Percentiles rank a stretch among this genome's conserved stretches.
Evolutionary conservation across 2,329 filamentous ascomycete species (phyloP).

Genomic region (Aspergillus fischeri): DNA sequence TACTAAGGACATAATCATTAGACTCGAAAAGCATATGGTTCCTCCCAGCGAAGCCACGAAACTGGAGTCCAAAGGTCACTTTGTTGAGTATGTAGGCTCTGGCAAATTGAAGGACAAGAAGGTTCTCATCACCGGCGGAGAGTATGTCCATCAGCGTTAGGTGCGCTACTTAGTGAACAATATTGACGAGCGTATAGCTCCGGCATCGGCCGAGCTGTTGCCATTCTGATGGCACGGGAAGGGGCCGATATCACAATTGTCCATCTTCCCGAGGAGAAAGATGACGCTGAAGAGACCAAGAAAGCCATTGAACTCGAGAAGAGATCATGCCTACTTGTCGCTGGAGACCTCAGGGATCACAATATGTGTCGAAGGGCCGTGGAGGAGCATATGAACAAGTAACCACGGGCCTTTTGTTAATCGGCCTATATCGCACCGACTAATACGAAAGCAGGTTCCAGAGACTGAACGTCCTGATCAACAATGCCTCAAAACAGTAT

Average conservation of each 20-base stretch:
- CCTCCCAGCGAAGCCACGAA: slow-evolving; percentile 33
- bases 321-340: slow-evolving; percentile 45
- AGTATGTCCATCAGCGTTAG: slow-evolving; percentile 37
- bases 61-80: slow-evolving; percentile 22
- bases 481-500: slow-evolving; percentile 57
- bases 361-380: slow-evolving; percentile 50
- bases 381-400: slow-evolving; percentile 51
- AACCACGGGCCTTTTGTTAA: slow-evolving; percentile 7
- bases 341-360: slow-evolving; percentile 49
- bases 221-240: slow-evolving; percentile 55
- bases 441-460: slow-evolving; percentile 10
- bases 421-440: background rate
- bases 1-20: background rate
- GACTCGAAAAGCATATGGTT: slow-evolving; percentile 14
- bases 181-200: slow-evolving; percentile 34
- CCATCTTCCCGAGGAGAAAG: slow-evolving; percentile 54
- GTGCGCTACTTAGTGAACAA: background rate
- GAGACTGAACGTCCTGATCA: slow-evolving; percentile 50
- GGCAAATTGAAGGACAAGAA: slow-evolving; percentile 50
- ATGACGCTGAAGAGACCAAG: slow-evolving; percentile 54
- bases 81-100: slow-evolving; percentile 42
- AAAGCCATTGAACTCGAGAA: slow-evolving; percentile 50
- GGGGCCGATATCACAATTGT: slow-evolving; percentile 55
- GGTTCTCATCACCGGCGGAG: slow-evolving; percentile 54
- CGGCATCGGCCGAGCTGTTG: slow-evolving; percentile 53